Evolutionary conservation across 495 filamentous ascomycete genomes (phyloP).

Genomic region (Hypoxylon fragiforme): DNA sequence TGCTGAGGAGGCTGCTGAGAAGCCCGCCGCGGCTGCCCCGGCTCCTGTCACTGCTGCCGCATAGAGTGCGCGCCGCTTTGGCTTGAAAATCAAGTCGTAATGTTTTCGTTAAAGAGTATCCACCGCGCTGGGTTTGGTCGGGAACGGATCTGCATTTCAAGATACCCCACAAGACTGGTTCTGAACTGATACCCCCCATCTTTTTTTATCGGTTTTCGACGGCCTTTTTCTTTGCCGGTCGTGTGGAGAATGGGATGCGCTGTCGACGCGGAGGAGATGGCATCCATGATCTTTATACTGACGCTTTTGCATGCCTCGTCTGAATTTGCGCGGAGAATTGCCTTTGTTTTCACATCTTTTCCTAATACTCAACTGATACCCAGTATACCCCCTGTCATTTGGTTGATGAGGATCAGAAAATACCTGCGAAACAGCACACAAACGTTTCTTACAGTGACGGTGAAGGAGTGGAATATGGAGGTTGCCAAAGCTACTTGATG

Average conservation of each 20-base stretch:
- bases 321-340: slow-evolving; percentile 36
- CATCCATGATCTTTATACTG: slow-evolving; percentile 40
- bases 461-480: slow-evolving; percentile 24
- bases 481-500: slow-evolving; percentile 10
- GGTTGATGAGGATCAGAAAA: slow-evolving; percentile 38
- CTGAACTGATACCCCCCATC: slow-evolving; percentile 52
- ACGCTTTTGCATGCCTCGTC: slow-evolving; percentile 40
- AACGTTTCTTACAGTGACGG: slow-evolving; percentile 32
- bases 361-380: slow-evolving; percentile 43
- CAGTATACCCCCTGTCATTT: slow-evolving; percentile 44
- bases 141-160: slow-evolving; percentile 60
- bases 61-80: slow-evolving; percentile 42
- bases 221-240: slow-evolving; percentile 11
- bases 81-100: slow-evolving; percentile 34
- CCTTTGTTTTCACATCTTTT: slow-evolving; percentile 40
- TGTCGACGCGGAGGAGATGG: slow-evolving; percentile 26
- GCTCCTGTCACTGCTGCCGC: slow-evolving; percentile 53
- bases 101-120: slow-evolving; percentile 40
- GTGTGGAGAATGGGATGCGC: slow-evolving; percentile 17
- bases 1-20: slow-evolving; percentile 40
- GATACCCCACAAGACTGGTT: slow-evolving; percentile 58
- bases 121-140: slow-evolving; percentile 48
- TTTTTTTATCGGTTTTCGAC: slow-evolving; percentile 34
- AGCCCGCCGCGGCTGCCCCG: slow-evolving; percentile 40
- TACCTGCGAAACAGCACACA: slow-evolving; percentile 30